A percentile compares a stretch with the other conserved stretches of the same genome.
Evolutionary conservation across 2,329 filamentous ascomycete genomes (phyloP).

Genomic region (Xylaria sp.): DNA sequence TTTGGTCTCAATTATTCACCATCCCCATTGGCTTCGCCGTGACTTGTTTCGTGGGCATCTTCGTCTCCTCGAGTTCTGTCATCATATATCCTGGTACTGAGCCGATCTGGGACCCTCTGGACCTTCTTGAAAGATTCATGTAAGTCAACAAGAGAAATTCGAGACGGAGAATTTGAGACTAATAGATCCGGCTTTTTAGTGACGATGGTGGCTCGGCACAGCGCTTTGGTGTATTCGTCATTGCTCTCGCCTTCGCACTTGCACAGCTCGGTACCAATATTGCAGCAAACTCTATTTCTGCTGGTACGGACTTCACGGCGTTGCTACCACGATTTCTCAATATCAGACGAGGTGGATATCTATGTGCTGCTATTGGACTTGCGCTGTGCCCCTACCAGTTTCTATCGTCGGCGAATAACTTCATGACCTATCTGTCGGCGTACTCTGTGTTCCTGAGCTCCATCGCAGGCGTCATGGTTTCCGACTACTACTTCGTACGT

Average conservation of each 20-base stretch:
- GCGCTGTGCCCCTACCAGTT: constrained; percentile 91
- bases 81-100: constrained; percentile 71
- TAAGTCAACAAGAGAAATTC: constrained; percentile 19
- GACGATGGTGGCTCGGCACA: constrained; percentile 74
- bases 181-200: constrained; percentile 21
- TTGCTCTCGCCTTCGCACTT: constrained; percentile 76
- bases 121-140: constrained; percentile 74
- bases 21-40: constrained; percentile 77
- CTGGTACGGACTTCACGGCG: constrained; percentile 84
- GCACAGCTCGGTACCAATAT: constrained; percentile 90
- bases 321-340: constrained; percentile 82
- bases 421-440: constrained; percentile 90
- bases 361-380: constrained; percentile 82
- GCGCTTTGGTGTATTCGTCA: constrained; percentile 80
- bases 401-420: constrained; percentile 78
- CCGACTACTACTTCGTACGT: constrained; percentile 89
- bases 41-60: constrained; percentile 86
- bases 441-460: constrained; percentile 95
- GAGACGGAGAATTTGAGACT: background rate
- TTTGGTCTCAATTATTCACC: constrained; percentile 83
- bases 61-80: constrained; percentile 77
- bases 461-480: constrained; percentile 90
- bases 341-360: constrained; percentile 87
- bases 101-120: constrained; percentile 79
- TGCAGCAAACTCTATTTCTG: constrained; percentile 85